phyloP scores from a whole-genome alignment of 106 monocot genomes.

The Platanthera guangdongensis region DNA sequence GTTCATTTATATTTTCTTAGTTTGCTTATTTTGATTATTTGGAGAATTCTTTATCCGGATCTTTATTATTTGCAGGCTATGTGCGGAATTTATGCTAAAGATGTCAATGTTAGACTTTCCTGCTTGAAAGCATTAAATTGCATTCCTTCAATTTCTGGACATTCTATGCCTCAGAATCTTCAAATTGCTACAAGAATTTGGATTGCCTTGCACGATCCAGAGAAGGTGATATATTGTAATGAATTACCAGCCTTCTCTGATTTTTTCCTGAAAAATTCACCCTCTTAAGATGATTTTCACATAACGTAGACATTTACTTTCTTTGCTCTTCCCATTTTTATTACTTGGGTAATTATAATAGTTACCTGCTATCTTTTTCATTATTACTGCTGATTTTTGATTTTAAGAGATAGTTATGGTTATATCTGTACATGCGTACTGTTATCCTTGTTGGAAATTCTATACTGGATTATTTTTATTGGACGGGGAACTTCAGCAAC shows the following conservation, averaged over 20 bases:
- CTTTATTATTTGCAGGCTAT: conserved; percentile 55
- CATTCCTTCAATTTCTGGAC: conserved; percentile 62
- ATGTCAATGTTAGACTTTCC: conserved; percentile 86
- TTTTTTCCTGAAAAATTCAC: neutral
- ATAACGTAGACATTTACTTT: neutral
- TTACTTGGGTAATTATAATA: neutral
- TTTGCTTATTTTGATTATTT: neutral
- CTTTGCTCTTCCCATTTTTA: neutral
- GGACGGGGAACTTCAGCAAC: neutral
- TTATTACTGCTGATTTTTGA: neutral
- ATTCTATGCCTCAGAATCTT: conserved; percentile 49
- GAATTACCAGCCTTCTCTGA: neutral
- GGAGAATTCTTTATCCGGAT: neutral
- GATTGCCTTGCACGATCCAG: conserved; percentile 93
- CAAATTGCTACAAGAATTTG: conserved; percentile 65
- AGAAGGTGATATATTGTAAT: conserved; percentile 43
- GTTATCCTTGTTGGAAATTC: neutral
- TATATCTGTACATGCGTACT: neutral
- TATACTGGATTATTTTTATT: neutral
- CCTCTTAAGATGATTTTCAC: neutral
- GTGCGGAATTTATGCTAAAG: conserved; percentile 80
- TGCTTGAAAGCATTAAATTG: conserved; percentile 94
- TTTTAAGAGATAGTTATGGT: neutral
- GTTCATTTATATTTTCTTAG: conserved; percentile 6
- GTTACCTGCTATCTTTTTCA: neutral